These are phyloP conservation scores for Carex littledalei DNA, from an alignment of 176 grass and related monocot genomes.

Conservation along the genomic window DNA sequence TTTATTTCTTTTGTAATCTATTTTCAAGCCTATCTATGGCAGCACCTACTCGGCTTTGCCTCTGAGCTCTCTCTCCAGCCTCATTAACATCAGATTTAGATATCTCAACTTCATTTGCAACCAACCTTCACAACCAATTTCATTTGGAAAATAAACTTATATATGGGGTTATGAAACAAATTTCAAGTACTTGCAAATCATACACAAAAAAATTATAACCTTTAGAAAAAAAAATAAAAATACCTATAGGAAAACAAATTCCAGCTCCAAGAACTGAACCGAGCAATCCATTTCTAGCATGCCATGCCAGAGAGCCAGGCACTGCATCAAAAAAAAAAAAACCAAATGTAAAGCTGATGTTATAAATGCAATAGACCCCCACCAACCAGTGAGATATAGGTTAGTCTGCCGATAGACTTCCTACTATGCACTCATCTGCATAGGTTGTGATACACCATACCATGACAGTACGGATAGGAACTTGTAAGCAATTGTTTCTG, in stretches of 20 bases:
- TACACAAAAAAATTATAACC: not conserved
- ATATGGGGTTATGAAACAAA: conserved; percentile 7
- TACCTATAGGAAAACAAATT: conserved; percentile 91
- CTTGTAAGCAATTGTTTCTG: no score
- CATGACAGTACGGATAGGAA: not conserved
- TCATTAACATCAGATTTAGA: conserved; percentile 28
- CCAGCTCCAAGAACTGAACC: conserved; percentile 79
- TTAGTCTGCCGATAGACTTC: not conserved
- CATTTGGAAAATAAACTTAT: not conserved
- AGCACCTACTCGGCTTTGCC: conserved; percentile 59
- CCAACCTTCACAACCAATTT: conserved; percentile 55
- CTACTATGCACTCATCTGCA: not conserved
- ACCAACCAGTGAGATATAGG: not conserved
- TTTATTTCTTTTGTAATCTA: conserved; percentile 61
- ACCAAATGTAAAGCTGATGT: conserved; percentile 4
- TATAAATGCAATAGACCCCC: not conserved
- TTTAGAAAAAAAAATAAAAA: not conserved
- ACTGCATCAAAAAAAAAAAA: conserved; percentile 26
- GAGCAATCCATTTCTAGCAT: conserved; percentile 74
- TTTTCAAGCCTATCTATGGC: conserved; percentile 75
- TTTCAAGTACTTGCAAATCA: not conserved
- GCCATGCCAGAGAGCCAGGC: conserved; percentile 78
- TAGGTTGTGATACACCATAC: not conserved
- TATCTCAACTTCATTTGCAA: conserved; percentile 82
- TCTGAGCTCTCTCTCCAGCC: conserved; percentile 19